These are phyloP conservation scores for Solanum hybrid DNA, from an alignment of 305 asterid species.

Conservation along the genomic window DNA sequence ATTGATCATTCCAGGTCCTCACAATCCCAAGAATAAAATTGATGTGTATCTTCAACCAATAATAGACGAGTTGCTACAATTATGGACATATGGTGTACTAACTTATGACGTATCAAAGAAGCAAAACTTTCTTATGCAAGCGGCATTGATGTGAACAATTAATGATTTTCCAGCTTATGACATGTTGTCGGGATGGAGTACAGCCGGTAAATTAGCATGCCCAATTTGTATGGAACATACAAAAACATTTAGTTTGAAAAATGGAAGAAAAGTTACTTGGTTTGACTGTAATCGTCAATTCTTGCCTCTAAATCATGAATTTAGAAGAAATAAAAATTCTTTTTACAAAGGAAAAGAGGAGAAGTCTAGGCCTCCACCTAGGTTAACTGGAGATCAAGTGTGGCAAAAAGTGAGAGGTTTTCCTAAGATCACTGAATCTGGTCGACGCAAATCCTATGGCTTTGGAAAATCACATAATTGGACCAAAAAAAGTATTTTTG, in stretches of 20 bases:
- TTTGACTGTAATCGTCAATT: background rate
- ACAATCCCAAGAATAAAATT: background rate
- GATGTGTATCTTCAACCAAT: background rate
- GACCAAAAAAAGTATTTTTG: background rate
- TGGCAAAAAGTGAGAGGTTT: background rate
- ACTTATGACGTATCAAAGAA: background rate
- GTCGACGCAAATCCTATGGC: background rate
- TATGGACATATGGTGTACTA: background rate
- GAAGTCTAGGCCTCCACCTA: background rate
- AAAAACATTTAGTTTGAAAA: background rate
- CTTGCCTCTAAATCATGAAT: background rate
- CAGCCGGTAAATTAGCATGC: background rate
- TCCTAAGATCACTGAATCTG: background rate
- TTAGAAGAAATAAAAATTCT: background rate
- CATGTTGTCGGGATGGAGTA: background rate
- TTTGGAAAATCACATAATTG: background rate
- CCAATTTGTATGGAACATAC: background rate
- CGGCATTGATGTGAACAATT: background rate
- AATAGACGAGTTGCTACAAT: background rate
- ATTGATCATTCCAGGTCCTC: background rate
- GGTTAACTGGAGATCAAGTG: background rate
- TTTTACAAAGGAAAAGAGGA: background rate
- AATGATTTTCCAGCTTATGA: background rate
- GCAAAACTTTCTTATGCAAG: background rate
- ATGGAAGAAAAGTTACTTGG: background rate